Evolutionary conservation across 768 basidiomycete genomes (phyloP), one percentile per base, ranked within the genome.

Genomic region (Lactarius akahatsu): DNA sequence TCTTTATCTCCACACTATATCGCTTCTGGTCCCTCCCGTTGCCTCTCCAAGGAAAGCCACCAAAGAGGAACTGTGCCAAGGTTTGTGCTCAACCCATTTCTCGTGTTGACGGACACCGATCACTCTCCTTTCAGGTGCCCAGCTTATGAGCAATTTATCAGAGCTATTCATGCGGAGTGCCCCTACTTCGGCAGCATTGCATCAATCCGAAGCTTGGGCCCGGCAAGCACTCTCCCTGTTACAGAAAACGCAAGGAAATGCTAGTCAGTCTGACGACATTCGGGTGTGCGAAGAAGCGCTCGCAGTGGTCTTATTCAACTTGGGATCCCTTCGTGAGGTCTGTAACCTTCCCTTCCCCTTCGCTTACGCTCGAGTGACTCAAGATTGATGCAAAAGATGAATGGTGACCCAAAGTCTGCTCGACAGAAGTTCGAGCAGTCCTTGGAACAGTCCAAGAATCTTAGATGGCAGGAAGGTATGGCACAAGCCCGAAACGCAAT

Each of bases 1-100:
- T 2, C 79, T 90, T 6, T 90, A 90, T 74, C 77, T 88, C 11
- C 86, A 87, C 67, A 86, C 88, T 9, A 80, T 87, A 55, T 83
- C 85, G 0, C 76, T 89, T 26, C 79, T 90, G 56, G 77, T 89
- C 18, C 86, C 85, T 3, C 75, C 79, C 0, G 69, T 71, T 20
- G 60, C 30, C 57, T 67, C 65, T 11, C 66, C 57, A 66, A 73
- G 75, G 54, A 68, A 71, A 16, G 73, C 76, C 15, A 70, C 71
- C 18, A 34, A 75, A 1, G 83, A 86, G 66, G 84, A 89, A 66
- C 79, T 78, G 59, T 91, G 89, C 71, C 78, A 85, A 76, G 87
- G 88, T 87, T 62, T 32, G 76, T 45, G 13, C 47, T 7, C 20
- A 4, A 57, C n/a, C 32, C 2, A 2, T 20, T 40, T 23, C 30